phyloP scores from a whole-genome alignment of 441 rosid species.

The Jatropha podagrica region DNA sequence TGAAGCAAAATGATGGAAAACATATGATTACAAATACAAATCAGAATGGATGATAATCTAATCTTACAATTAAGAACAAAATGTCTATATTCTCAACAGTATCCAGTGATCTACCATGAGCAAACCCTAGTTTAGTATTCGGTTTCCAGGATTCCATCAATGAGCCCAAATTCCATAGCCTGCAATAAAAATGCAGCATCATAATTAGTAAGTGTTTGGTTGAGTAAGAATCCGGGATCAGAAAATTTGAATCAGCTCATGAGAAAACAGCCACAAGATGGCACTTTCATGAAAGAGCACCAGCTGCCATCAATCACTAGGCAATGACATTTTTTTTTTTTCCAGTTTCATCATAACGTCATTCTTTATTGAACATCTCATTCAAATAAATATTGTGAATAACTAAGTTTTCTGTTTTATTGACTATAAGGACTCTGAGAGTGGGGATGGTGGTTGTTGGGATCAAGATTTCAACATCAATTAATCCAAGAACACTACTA shows the following conservation, averaged over 20 bases:
- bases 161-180: constrained; percentile 78
- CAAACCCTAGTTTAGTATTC: constrained; percentile 37
- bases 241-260: background rate
- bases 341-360: background rate
- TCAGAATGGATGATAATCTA: background rate
- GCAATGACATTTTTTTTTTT: background rate
- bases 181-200: constrained; percentile 31
- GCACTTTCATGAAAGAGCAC: background rate
- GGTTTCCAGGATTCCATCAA: constrained; percentile 20
- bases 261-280: background rate
- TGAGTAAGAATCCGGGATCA: background rate
- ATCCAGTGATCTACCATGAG: background rate
- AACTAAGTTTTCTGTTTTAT: background rate
- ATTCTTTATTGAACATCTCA: background rate
- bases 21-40: constrained; percentile 10
- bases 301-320: background rate
- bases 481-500: background rate
- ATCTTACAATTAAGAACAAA: constrained; percentile 5
- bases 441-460: background rate
- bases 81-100: constrained; percentile 1
- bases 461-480: background rate
- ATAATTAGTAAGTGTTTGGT: background rate
- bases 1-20: background rate
- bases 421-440: background rate
- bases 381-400: background rate